phyloP scores from a whole-genome alignment of 768 basidiomycete species.

The Tulasnella sp. region DNA sequence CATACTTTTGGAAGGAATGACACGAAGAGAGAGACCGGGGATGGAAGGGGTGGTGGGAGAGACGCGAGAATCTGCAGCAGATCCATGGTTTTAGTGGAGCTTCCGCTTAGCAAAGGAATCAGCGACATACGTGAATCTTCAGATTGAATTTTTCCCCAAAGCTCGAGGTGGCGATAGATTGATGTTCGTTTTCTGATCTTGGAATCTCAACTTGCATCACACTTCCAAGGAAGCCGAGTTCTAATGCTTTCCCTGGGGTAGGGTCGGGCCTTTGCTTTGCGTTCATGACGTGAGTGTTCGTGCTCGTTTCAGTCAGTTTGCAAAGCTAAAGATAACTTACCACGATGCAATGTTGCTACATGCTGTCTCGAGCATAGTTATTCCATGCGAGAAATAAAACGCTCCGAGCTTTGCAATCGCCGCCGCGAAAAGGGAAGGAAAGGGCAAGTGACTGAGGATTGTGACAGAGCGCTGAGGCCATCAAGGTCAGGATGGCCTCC shows the following conservation, averaged over 20 bases:
- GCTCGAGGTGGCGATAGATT: slow-evolving; percentile 54
- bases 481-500: slow-evolving; percentile 13
- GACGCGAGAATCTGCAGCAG: slow-evolving; percentile 35
- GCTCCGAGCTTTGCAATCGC: slow-evolving; percentile 68
- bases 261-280: slow-evolving; percentile 73
- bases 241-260: slow-evolving; percentile 57
- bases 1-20: slow-evolving; percentile 41
- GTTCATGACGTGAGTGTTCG: slow-evolving; percentile 23
- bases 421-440: slow-evolving; percentile 74
- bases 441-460: slow-evolving; percentile 72
- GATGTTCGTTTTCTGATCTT: slow-evolving; percentile 62
- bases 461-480: slow-evolving; percentile 69
- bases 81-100: not conserved
- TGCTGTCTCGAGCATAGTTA: slow-evolving; percentile 77
- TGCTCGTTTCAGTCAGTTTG: not conserved
- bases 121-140: slow-evolving; percentile 44
- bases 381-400: slow-evolving; percentile 64
- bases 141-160: slow-evolving; percentile 54
- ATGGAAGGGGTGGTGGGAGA: slow-evolving; percentile 32
- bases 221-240: slow-evolving; percentile 79
- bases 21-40: slow-evolving; percentile 37
- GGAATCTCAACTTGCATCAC: slow-evolving; percentile 73
- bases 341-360: slow-evolving; percentile 82
- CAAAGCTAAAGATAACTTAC: slow-evolving; percentile 44
- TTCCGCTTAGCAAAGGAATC: not conserved